Base-by-base conservation (phyloP, 202 grass and related monocot genomes). In the Musa balbisiana region DNA sequence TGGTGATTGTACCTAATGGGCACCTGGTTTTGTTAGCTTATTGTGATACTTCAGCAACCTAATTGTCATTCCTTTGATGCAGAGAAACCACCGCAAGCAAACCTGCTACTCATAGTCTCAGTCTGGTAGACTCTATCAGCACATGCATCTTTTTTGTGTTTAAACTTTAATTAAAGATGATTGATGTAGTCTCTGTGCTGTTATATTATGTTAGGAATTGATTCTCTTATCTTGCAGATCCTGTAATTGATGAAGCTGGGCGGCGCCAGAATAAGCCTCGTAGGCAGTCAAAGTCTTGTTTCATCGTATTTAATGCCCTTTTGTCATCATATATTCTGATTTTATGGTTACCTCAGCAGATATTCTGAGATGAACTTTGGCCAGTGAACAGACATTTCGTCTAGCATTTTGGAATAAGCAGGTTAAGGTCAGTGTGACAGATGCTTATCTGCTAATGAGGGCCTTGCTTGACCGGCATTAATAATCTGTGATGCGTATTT, bases 311-410 rank as follows among this genome's bases (percentile, higher is more conserved):
- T 10, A 74, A 69, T 76, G 1, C 53, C 53, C 14, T 71, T 80
- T 19, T 33, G 11, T 9, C 19, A 50, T 73, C 63, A 55, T 73
- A 52, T 43, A 64, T 62, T 67, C 14, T 85, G 33, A 52, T 58
- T 26, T 25, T 64, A 82, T 69, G 51, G 33, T 53, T 72, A 33
- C 65, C 80, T 83, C 80, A 19, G 64, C 84, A 96, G 92, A 85
- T 92, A 96, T 77, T 92, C 89, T 3, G 89, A 92, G 80, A 96
- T 96, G 87, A 92, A 80, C 74, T 96, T 96, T 85, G 80, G 81
- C 62, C 83, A 74, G 59, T 88, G 80, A 90, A 82, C 55, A 67
- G 63, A 79, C 60, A 33, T 82, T 68, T 73, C 55, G 26, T 64
- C 21, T 20, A 71, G 49, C 20, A 23, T 73, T 77, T 80, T 60